phyloP scores from a whole-genome alignment of 306 rosid species.

The Erythrophleum fordii region DNA sequence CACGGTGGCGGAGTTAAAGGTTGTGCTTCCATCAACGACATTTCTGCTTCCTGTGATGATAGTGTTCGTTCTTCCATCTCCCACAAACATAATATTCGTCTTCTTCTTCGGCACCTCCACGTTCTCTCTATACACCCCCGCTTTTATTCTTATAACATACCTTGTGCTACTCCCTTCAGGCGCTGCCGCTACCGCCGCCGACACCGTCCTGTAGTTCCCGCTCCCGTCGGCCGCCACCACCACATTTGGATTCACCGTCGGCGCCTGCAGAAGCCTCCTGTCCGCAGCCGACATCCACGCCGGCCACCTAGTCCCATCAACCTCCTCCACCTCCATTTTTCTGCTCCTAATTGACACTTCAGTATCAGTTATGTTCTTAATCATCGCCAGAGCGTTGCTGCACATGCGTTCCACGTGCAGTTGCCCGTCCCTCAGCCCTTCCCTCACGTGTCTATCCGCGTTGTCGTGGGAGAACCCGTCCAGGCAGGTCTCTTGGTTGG shows the following conservation, averaged over 20 bases:
- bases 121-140: conserved; percentile 79
- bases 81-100: conserved; percentile 74
- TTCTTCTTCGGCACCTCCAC: conserved; percentile 75
- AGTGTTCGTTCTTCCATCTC: conserved; percentile 67
- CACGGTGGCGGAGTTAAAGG: conserved; percentile 88
- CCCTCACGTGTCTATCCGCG: conserved; percentile 53
- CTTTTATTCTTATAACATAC: conserved; percentile 70
- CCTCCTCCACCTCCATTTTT: conserved; percentile 36
- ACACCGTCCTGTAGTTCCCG: conserved; percentile 73
- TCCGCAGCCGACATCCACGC: conserved; percentile 74
- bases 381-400: conserved; percentile 85
- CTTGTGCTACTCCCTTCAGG: conserved; percentile 63
- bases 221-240: conserved; percentile 89
- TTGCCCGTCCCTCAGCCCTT: conserved; percentile 48
- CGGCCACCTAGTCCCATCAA: conserved; percentile 57
- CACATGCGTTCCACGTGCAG: conserved; percentile 65
- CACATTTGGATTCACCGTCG: conserved; percentile 50
- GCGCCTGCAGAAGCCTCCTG: conserved; percentile 64
- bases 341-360: conserved; percentile 44
- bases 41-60: conserved; percentile 75
- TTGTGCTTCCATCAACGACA: conserved; percentile 89
- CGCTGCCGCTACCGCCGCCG: conserved; percentile 78
- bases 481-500: conserved; percentile 88
- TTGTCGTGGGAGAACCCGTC: conserved; percentile 79
- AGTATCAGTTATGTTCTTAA: conserved; percentile 71